These are phyloP conservation scores for Melastoma candidum DNA, from an alignment of 441 rosid species.

Conservation along the genomic window DNA sequence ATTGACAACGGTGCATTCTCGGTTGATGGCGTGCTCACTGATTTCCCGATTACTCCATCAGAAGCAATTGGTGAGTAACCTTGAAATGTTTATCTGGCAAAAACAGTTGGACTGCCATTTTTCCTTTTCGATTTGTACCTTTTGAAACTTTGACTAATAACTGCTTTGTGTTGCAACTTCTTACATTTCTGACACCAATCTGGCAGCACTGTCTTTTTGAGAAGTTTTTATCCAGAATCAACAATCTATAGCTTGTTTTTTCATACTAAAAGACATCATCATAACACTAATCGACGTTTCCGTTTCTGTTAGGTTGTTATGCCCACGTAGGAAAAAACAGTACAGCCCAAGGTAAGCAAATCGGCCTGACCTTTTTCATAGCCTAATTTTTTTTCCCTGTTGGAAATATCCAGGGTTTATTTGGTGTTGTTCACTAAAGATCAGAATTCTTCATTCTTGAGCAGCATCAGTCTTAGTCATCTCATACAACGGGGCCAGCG, in stretches of 20 bases:
- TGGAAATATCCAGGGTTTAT: background rate
- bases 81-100: constrained; percentile 3
- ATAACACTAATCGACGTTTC: constrained; percentile 9
- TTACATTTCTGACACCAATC: too few relatives aligned
- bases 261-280: too few relatives aligned
- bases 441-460: constrained; percentile 9
- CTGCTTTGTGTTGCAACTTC: too few relatives aligned
- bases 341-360: constrained; percentile 38
- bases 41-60: constrained; percentile 86
- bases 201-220: too few relatives aligned
- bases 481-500: constrained; percentile 73
- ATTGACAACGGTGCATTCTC: constrained; percentile 70
- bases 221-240: too few relatives aligned
- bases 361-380: too few relatives aligned
- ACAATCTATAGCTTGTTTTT: too few relatives aligned
- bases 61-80: constrained; percentile 46
- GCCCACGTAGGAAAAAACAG: constrained; percentile 47
- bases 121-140: too few relatives aligned
- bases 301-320: constrained; percentile 54
- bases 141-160: too few relatives aligned
- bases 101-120: too few relatives aligned
- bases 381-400: too few relatives aligned
- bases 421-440: background rate
- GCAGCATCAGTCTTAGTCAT: constrained; percentile 38
- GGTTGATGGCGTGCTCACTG: constrained; percentile 80